Evolutionary conservation across 371 early-diverging fungal genomes (phyloP), one percentile per base, ranked within the genome.

Genomic region (Mucor lusitanicus): DNA sequence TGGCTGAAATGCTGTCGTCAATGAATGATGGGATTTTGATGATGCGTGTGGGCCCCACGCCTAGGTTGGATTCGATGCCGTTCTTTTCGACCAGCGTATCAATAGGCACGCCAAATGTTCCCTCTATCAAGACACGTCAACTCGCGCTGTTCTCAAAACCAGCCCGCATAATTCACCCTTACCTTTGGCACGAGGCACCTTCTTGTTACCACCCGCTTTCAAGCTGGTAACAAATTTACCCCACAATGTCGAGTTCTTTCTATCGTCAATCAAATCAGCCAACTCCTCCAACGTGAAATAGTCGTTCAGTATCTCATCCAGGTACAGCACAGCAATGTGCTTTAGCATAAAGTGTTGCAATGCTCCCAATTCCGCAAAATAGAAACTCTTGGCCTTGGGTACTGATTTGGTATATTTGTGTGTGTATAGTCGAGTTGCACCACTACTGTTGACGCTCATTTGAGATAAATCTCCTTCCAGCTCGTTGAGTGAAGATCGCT

Each of bases 61-160:
- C 94, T n/a, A 95, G 73, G 9, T 85, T 85, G 0, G 96, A 92
- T 62, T 96, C 94, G 3, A 92, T 88, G 0, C 96, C 94, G 67
- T 90, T 88, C 63, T 88, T 86, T 66, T 97, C 95, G 7, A 95
- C 87, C 8, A 97, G 81, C 1, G 85, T 69, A 63, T 97, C 97
- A 44, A 98, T 75, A 6, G 94, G 86, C 1, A 95, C 95, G n/a
- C 97, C 97, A 83, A 98, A 98, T 1, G 94, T 88, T 39, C 94
- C 87, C 71, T 89, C 88, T 74, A 78, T 27, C 50, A 37, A 5
- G 40, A 19, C 27, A 17, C 25, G 23, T 39, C 65, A 13, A 30
- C 42, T 2, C 32, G 61, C 32, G 42, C 12, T 21, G 42, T 13
- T 15, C 13, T 11, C 27, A 27, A 6, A 17, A 25, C 2, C 13